These are phyloP conservation scores for Hypoxylon fragiforme DNA, from an alignment of 495 filamentous ascomycete genomes.

Conservation along the genomic window DNA sequence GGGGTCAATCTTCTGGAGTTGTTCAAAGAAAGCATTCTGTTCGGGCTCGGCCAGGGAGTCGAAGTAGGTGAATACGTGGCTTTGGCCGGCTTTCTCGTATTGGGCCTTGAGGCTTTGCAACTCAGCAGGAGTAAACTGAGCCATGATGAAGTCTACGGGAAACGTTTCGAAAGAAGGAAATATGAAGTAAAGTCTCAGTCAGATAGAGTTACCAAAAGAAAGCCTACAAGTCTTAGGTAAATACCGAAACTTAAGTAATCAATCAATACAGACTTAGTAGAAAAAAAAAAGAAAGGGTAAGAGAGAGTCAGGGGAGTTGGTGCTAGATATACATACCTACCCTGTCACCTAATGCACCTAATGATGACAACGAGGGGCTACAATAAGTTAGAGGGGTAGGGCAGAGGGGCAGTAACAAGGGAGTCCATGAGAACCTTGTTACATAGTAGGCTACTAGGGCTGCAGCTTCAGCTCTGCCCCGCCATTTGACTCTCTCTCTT, in stretches of 20 bases:
- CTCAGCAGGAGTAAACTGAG: slow-evolving; percentile 72
- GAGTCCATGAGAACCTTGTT: not conserved
- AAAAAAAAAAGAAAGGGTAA: not conserved
- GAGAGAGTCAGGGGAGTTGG: slow-evolving; percentile 4
- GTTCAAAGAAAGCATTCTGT: slow-evolving; percentile 77
- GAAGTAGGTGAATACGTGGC: slow-evolving; percentile 90
- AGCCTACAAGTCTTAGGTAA: not conserved
- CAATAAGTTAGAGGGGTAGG: slow-evolving; percentile 22
- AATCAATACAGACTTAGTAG: not conserved
- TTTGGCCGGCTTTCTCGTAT: slow-evolving; percentile 79
- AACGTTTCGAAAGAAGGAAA: not conserved
- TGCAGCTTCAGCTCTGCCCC: too few relatives aligned
- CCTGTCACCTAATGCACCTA: too few relatives aligned
- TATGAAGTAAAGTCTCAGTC: too few relatives aligned
- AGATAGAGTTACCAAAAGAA: not conserved
- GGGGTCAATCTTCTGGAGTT: slow-evolving; percentile 79
- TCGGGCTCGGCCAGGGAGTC: slow-evolving; percentile 73
- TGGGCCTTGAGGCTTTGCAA: slow-evolving; percentile 73
- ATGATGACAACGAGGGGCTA: slow-evolving; percentile 6
- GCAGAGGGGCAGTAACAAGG: slow-evolving; percentile 25
- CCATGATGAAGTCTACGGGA: slow-evolving; percentile 17
- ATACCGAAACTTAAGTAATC: not conserved
- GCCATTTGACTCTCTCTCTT: too few relatives aligned
- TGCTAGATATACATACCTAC: slow-evolving; percentile 9
- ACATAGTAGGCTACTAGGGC: not conserved